phyloP scores from a whole-genome alignment of 2,329 filamentous ascomycete genomes.

The Dothidotthia symphoricarpi region DNA sequence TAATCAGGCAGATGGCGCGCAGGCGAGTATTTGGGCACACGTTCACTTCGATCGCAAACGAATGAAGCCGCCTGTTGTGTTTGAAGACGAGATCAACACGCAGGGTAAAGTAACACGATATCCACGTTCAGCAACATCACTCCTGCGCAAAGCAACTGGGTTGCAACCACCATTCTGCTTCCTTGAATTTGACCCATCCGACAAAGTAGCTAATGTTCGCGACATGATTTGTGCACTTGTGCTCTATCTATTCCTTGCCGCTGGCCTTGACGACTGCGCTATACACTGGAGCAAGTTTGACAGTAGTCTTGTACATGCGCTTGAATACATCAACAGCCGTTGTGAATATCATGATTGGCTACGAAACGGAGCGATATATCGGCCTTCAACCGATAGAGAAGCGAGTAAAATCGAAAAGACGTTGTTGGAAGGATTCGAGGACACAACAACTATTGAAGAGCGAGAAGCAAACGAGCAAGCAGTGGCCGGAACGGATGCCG shows the following conservation, averaged over 20 bases:
- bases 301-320: conserved; percentile 3
- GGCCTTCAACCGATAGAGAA: too few relatives aligned
- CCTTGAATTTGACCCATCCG: conserved; percentile 7
- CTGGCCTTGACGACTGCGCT: conserved; percentile 4
- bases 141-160: conserved; percentile 8
- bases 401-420: too few relatives aligned
- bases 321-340: conserved; percentile 5
- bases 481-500: too few relatives aligned
- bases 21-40: not conserved
- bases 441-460: too few relatives aligned
- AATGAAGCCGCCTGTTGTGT: conserved; percentile 1
- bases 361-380: not conserved
- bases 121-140: conserved; percentile 9
- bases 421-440: too few relatives aligned
- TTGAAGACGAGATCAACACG: conserved; percentile 1
- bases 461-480: too few relatives aligned
- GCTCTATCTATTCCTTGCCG: conserved; percentile 5
- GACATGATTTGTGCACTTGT: conserved; percentile 14
- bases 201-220: not conserved
- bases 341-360: conserved; percentile 9
- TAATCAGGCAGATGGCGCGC: too few relatives aligned
- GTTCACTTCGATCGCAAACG: not conserved
- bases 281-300: conserved; percentile 8
- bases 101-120: not conserved
- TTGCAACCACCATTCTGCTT: conserved; percentile 13